Evolutionary conservation across 495 filamentous ascomycete species (phyloP).

Genomic region (Aspergillus sparsus): DNA sequence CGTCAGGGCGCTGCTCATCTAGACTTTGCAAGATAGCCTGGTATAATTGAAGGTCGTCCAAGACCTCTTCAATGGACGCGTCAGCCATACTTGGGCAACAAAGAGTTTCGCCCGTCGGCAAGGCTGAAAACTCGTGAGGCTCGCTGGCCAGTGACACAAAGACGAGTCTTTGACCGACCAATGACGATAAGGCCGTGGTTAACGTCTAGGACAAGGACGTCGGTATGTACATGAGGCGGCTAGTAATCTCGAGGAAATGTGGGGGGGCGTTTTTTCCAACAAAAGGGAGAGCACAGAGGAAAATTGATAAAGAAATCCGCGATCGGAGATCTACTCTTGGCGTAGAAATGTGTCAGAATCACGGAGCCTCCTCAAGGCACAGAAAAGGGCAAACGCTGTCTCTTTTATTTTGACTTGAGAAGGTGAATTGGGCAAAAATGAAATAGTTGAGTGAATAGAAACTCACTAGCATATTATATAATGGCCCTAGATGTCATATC

Average conservation of each 20-base stretch:
- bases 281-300: neutral
- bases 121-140: conserved; percentile 2
- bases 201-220: neutral
- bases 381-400: neutral
- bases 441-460: neutral
- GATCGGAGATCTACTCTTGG: conserved; percentile 6
- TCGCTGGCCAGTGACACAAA: neutral
- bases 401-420: neutral
- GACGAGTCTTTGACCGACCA: neutral
- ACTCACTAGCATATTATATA: neutral
- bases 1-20: conserved; percentile 33
- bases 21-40: conserved; percentile 43
- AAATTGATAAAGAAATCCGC: neutral
- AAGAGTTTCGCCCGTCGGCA: conserved; percentile 3
- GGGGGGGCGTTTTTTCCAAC: neutral
- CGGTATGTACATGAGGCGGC: neutral
- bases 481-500: neutral
- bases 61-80: conserved; percentile 30
- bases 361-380: neutral
- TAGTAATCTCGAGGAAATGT: neutral
- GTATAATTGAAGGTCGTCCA: conserved; percentile 41
- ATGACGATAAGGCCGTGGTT: neutral
- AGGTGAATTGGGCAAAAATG: neutral
- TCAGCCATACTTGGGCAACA: conserved; percentile 21
- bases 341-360: neutral